Percentiles rank a stretch among this genome's conserved stretches.
These are phyloP conservation scores for Colletotrichum salicis DNA, from an alignment of 2,329 filamentous ascomycete species.

Conservation along the genomic window DNA sequence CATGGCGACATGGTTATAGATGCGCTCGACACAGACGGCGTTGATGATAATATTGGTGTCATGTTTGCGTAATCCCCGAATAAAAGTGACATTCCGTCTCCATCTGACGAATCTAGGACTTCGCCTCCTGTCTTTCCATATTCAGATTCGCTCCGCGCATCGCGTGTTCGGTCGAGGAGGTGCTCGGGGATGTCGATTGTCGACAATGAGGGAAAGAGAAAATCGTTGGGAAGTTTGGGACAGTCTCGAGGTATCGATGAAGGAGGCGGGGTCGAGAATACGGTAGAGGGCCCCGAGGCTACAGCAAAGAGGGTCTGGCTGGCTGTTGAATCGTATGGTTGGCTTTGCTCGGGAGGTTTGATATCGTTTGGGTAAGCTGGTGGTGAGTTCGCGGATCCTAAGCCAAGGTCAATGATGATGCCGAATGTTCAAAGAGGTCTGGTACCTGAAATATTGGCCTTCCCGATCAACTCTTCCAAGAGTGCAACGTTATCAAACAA, in stretches of 20 bases:
- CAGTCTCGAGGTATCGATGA: not conserved
- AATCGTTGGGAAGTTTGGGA: not conserved
- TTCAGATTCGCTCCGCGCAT: too few relatives aligned
- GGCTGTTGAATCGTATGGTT: not conserved
- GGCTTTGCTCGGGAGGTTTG: not conserved
- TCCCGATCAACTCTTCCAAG: slow-evolving; percentile 8
- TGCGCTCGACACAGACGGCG: not conserved
- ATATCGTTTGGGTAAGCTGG: not conserved
- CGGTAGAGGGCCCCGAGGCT: not conserved
- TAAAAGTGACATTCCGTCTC: not conserved
- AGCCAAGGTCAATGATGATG: not conserved
- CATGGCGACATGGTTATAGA: not conserved
- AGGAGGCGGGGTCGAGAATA: not conserved
- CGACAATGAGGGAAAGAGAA: not conserved
- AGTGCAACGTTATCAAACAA: slow-evolving; percentile 21
- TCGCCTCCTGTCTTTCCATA: not conserved
- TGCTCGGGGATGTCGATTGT: not conserved
- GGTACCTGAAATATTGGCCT: slow-evolving; percentile 12
- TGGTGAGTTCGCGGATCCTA: not conserved
- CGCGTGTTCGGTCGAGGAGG: not conserved
- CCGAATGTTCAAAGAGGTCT: not conserved
- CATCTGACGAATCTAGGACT: not conserved
- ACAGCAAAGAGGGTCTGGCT: not conserved
- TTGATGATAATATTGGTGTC: not conserved
- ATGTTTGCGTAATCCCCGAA: not conserved